Evolutionary conservation across 176 grass and related monocot genomes (phyloP).

Genomic region (Ensete ventricosum): DNA sequence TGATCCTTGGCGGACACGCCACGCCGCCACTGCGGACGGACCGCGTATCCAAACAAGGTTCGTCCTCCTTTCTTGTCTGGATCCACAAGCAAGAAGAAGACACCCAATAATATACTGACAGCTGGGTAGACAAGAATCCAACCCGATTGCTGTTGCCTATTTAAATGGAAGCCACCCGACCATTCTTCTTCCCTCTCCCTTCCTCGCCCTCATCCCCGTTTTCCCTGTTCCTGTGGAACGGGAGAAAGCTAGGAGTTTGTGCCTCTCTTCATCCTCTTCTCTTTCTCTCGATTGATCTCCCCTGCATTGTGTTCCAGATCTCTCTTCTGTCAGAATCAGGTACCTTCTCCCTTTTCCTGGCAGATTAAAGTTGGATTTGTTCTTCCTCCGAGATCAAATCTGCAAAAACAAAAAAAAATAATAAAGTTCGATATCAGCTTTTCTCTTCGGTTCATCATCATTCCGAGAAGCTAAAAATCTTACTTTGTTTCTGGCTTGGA

Average conservation of each 20-base stretch:
- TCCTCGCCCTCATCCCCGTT: neutral
- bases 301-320: neutral
- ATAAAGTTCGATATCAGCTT: too few relatives aligned
- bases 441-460: too few relatives aligned
- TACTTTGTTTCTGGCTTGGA: too few relatives aligned
- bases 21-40: neutral
- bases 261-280: neutral
- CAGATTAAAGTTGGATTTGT: too few relatives aligned
- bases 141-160: neutral
- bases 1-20: slow-evolving; percentile 6
- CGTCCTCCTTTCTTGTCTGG: neutral
- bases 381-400: too few relatives aligned
- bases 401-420: too few relatives aligned
- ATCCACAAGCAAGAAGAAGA: neutral
- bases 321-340: neutral
- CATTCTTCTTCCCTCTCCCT: neutral
- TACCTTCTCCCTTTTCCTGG: too few relatives aligned
- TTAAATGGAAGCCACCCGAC: neutral
- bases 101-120: neutral
- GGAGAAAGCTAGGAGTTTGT: too few relatives aligned
- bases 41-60: neutral
- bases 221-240: too few relatives aligned
- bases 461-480: too few relatives aligned
- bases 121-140: neutral
- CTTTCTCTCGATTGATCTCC: neutral